phyloP scores from a whole-genome alignment of 352 stramenopile species.

The Phytophthora pisi region DNA sequence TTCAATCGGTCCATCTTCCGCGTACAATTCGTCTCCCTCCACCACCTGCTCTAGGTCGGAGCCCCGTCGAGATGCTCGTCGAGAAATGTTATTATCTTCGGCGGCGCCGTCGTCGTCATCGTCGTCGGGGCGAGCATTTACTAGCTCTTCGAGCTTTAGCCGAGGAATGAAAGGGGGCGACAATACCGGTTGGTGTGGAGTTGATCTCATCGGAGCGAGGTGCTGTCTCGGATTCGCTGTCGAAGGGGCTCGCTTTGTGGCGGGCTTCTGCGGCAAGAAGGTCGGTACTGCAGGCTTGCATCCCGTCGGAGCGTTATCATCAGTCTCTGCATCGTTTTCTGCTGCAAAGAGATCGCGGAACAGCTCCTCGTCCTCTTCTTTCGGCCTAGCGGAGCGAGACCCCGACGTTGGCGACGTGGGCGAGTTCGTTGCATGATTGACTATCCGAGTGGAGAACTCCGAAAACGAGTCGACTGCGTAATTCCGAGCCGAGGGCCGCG shows the following conservation, averaged over 20 bases:
- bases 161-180: slow-evolving; percentile 37
- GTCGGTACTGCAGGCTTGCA: neutral
- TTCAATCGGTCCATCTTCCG: slow-evolving; percentile 32
- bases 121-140: slow-evolving; percentile 38
- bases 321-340: slow-evolving; percentile 32
- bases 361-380: slow-evolving; percentile 67
- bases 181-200: slow-evolving; percentile 5
- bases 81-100: slow-evolving; percentile 15
- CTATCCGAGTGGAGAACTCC: slow-evolving; percentile 47
- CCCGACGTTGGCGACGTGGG: slow-evolving; percentile 24
- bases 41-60: slow-evolving; percentile 28
- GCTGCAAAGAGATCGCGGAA: slow-evolving; percentile 65
- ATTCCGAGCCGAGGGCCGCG: slow-evolving; percentile 2
- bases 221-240: slow-evolving; percentile 18
- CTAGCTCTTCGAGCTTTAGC: slow-evolving; percentile 54
- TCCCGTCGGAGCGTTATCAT: neutral
- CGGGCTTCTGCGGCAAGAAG: slow-evolving; percentile 31
- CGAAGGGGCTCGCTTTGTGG: neutral
- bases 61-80: slow-evolving; percentile 4
- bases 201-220: slow-evolving; percentile 16
- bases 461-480: slow-evolving; percentile 70
- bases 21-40: slow-evolving; percentile 25
- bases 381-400: slow-evolving; percentile 14
- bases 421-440: slow-evolving; percentile 33
- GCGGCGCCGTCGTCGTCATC: slow-evolving; percentile 16